Base-by-base conservation (phyloP, 495 filamentous ascomycete species). In the Podospora sp. region DNA sequence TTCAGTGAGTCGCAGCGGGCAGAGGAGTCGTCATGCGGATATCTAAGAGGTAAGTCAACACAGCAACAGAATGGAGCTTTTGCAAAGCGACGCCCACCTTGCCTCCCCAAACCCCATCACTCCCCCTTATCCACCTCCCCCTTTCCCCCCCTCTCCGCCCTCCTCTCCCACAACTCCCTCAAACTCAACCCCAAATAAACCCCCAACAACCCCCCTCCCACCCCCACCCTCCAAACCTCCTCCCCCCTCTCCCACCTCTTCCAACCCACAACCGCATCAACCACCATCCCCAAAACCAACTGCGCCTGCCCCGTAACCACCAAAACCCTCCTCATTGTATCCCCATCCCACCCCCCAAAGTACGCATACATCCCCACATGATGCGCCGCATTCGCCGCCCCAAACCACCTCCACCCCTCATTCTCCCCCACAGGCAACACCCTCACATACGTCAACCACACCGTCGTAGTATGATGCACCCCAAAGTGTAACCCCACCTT, bases 341-440 rank as follows among this genome's bases (percentile, higher is more conserved):
- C 56, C 56, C 56, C 26, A 12, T 33, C 14, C 56, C 56, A 59
- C 2, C 56, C 56, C 26, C 56, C 56, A 33, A 59, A 59, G 26
- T 59, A 35, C 26, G 56, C 56, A 59, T 59, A 59, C 56, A 59
- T 59, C 56, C 33, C 9, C 56, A 35, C 56, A 33, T 59, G 56
- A 35, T 59, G 56, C 56, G 56, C 56, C 24, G 56, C 26, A 20
- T 59, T 59, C 18, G 56, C 56, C 16, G 25, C 56, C 2, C 25
- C 56, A 33, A 59, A 59, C 56, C 56, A 59, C 56, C 25, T 59
- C 56, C 56, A 59, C 56, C 56, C 56, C 7, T 27, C 56, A 33
- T 26, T 22, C 25, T 20, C 14, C 3, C 52, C 52, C 52, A 12
- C 56, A 8, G 25, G 56, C 24, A 59, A 33, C 4, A 59, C 22